A percentile compares a stretch with the other conserved stretches of the same genome.
These are phyloP conservation scores for Mucor mucedo DNA, from an alignment of 371 early-diverging fungal genomes.

Conservation along the genomic window DNA sequence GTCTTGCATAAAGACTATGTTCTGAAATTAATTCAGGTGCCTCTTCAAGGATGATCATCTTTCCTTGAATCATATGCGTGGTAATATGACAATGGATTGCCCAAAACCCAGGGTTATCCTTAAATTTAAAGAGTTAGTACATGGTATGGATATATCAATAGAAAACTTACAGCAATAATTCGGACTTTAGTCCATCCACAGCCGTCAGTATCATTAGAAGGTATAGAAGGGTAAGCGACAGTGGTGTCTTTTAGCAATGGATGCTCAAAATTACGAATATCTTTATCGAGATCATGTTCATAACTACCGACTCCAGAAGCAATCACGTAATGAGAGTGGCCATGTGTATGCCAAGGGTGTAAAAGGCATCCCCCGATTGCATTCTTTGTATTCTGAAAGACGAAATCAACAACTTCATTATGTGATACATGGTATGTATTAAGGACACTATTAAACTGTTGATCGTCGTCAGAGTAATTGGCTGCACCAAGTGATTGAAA, in stretches of 20 bases:
- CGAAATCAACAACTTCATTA: constrained; percentile 44
- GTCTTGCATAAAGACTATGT: constrained; percentile 17
- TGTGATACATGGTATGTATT: constrained; percentile 33
- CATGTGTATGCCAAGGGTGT: constrained; percentile 57
- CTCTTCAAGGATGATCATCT: constrained; percentile 46
- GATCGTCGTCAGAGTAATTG: neutral
- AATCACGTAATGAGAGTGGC: constrained; percentile 49
- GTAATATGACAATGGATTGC: constrained; percentile 57
- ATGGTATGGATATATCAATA: neutral
- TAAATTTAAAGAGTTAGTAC: neutral
- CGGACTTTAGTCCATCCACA: constrained; percentile 51
- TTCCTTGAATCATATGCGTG: constrained; percentile 57
- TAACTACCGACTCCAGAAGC: constrained; percentile 46
- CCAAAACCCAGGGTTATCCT: constrained; percentile 60
- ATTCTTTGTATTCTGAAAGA: constrained; percentile 38
- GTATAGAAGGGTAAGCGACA: constrained; percentile 40
- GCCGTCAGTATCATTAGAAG: constrained; percentile 24
- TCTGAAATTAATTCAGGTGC: constrained; percentile 39
- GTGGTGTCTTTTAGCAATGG: constrained; percentile 43
- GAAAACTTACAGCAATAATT: constrained; percentile 38
- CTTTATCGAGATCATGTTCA: constrained; percentile 25
- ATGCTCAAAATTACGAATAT: constrained; percentile 34
- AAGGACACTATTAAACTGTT: constrained; percentile 21
- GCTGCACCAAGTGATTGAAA: constrained; percentile 1
- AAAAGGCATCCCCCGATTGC: constrained; percentile 32